Base-by-base conservation (phyloP, 768 basidiomycete genomes). In the Rhodotorula taiwanensis region DNA sequence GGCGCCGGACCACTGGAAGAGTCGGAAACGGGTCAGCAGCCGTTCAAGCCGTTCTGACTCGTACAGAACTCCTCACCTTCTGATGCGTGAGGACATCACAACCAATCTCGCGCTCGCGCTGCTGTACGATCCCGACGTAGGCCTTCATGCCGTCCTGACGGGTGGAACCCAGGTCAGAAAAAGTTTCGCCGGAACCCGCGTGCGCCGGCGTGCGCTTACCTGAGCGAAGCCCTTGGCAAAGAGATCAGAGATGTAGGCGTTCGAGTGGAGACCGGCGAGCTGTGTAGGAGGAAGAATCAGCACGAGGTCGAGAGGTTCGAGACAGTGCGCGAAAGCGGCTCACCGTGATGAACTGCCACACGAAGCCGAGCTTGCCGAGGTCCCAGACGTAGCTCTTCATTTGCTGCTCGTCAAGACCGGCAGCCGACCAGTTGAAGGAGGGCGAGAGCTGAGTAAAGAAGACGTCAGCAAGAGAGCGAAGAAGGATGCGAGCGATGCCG, bases 271-370 rank as follows among this genome's bases (percentile, higher is more conserved):
- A 60, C 95, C 95, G 48, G 84, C 95, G 64, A 99, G 88, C 92
- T 95, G 73, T 4, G 25, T 27, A 42, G 64, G 31, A 20, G 56
- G 45, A 23, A 52, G 44, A 25, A 42, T 66, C 42, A 64, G 60
- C 67, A 41, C 60, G 59, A 14, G 52, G 13, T 1, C 52, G 7
- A 21, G n/a, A 23, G 15, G 31, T 25, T 1, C 51, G 58, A 10
- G 50, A 51, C 41, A 48, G 58, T 27, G 15, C 25, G 43, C 34
- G n/a, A 28, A 62, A 39, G 52, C 53, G 54, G 33, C 87, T 72
- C 55, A 92, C 89, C 70, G 93, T 95, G 77, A 97, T 95, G 80
- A 99, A 98, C 76, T 98, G 93, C 92, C 93, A 98, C 71, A 92
- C 86, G 77, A 97, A 98, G 41, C 93, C 93, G 51, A 95, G 83